Conservation (phyloP, 177 flowering plant genomes). For the Tripterygium wilfordii region DNA sequence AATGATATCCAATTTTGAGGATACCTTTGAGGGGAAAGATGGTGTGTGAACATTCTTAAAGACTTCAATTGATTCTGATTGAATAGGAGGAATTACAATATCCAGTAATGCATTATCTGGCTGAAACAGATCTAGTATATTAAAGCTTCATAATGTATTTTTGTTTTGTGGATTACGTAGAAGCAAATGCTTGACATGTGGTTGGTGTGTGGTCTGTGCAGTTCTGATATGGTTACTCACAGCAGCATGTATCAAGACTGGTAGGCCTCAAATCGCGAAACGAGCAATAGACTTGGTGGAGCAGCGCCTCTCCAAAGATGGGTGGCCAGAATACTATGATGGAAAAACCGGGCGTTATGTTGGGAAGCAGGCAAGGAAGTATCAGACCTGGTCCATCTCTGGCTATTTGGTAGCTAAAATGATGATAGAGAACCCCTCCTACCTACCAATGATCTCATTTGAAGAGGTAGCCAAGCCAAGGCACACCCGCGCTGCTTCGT, state of each 20-base stretch:
- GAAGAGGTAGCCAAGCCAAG: slow-evolving; percentile 29
- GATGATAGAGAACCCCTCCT: slow-evolving; percentile 35
- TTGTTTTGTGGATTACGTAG: too few relatives aligned
- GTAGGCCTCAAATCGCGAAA: slow-evolving; percentile 33
- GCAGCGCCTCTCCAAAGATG: slow-evolving; percentile 28
- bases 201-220: slow-evolving; percentile 8
- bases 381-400: slow-evolving; percentile 35
- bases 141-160: too few relatives aligned
- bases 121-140: too few relatives aligned
- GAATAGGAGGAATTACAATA: too few relatives aligned
- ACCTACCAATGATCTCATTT: slow-evolving; percentile 22
- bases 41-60: too few relatives aligned
- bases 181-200: slow-evolving; percentile 3
- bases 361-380: slow-evolving; percentile 35
- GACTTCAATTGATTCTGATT: too few relatives aligned
- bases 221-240: slow-evolving; percentile 40
- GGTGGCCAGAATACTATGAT: slow-evolving; percentile 44
- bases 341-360: slow-evolving; percentile 31
- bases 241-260: slow-evolving; percentile 35
- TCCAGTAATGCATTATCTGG: too few relatives aligned
- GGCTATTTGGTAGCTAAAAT: slow-evolving; percentile 33
- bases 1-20: too few relatives aligned
- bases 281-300: slow-evolving; percentile 31
- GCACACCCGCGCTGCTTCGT: slow-evolving; percentile 25
- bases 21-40: too few relatives aligned